Evolutionary conservation across 2,329 filamentous ascomycete genomes (phyloP).

Genomic region (Calonectria honghensis): DNA sequence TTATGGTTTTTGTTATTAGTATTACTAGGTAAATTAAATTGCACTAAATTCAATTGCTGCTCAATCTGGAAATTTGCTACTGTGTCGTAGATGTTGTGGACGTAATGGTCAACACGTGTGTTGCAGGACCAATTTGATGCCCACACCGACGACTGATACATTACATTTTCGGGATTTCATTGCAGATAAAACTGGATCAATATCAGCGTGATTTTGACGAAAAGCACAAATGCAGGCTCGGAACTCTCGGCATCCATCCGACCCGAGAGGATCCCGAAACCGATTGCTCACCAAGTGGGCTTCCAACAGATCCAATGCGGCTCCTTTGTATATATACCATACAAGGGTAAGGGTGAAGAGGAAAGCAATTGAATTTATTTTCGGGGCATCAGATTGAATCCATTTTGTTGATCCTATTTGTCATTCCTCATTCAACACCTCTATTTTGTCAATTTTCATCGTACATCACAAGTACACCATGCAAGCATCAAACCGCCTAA

Average conservation of each 20-base stretch:
- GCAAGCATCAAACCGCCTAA: constrained; percentile 68
- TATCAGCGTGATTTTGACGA: neutral
- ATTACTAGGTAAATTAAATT: no score
- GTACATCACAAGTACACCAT: constrained; percentile 52
- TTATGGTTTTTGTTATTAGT: no score
- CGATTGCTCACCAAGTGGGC: neutral
- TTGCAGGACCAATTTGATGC: no score
- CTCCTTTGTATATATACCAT: neutral
- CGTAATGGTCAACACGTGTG: no score
- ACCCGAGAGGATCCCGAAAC: constrained; percentile 14
- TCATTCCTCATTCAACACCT: neutral
- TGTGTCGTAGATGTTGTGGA: no score
- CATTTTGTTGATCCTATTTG: no score
- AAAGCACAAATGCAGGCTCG: neutral
- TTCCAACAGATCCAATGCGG: neutral
- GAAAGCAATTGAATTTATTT: neutral
- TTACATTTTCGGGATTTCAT: neutral
- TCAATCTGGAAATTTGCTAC: no score
- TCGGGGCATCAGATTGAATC: no score
- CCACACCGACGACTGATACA: no score
- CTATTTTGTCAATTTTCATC: neutral
- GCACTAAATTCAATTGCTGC: no score
- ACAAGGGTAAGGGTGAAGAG: no score
- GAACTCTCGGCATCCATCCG: constrained; percentile 22
- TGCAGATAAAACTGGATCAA: neutral